Conservation (phyloP, 2,329 filamentous ascomycete genomes). For the Karstenula rhodostoma region DNA sequence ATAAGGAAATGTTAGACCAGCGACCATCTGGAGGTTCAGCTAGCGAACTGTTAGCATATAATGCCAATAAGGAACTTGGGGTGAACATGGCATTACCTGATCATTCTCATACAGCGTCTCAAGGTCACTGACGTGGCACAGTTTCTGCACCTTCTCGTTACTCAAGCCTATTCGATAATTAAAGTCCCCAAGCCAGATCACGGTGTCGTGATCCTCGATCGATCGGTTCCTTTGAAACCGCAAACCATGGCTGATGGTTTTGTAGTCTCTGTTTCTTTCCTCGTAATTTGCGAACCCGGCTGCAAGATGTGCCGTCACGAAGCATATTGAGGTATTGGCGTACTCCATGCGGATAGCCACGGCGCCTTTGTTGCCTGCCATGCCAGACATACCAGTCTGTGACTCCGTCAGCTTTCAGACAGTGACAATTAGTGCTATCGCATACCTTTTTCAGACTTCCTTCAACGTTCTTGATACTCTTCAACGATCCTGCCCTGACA, state of each 20-base stretch:
- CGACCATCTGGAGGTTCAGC: constrained; percentile 96
- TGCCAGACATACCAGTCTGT: constrained; percentile 87
- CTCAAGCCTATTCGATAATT: constrained; percentile 94
- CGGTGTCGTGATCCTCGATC: constrained; percentile 89
- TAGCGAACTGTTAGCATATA: constrained; percentile 49
- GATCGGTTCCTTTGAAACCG: constrained; percentile 89
- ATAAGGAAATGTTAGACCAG: constrained; percentile 85
- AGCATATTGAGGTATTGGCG: constrained; percentile 89
- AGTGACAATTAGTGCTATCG: background rate
- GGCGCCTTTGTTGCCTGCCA: constrained; percentile 97
- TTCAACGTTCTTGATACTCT: constrained; percentile 93
- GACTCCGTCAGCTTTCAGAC: constrained; percentile 23
- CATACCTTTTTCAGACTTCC: constrained; percentile 86
- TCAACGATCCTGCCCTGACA: constrained; percentile 78
- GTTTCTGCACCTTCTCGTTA: constrained; percentile 77
- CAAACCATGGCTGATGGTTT: constrained; percentile 84
- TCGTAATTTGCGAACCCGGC: constrained; percentile 97
- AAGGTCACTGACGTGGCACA: constrained; percentile 77
- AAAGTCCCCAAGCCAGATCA: constrained; percentile 95
- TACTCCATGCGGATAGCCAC: constrained; percentile 96
- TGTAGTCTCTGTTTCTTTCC: constrained; percentile 91
- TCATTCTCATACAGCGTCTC: constrained; percentile 89
- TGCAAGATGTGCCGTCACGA: constrained; percentile 95
- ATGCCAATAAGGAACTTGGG: background rate
- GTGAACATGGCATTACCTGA: constrained; percentile 64